Evolutionary conservation across 352 stramenopile genomes (phyloP).

Genomic region (Aphanomyces astaci): DNA sequence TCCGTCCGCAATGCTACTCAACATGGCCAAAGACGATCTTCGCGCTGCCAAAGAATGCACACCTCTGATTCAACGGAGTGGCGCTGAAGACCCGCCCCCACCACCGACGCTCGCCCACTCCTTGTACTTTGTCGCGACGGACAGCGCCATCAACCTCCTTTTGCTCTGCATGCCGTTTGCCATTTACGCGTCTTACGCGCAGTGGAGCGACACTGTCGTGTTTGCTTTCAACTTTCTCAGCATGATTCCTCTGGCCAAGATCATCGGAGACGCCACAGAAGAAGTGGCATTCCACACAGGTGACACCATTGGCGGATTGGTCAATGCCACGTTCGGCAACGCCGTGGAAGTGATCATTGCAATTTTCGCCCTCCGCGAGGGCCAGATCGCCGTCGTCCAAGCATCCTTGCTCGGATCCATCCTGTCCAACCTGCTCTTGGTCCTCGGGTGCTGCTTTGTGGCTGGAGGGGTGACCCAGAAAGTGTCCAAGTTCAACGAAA

Average conservation of each 20-base stretch:
- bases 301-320: slow-evolving; percentile 93
- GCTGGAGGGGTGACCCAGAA: slow-evolving; percentile 75
- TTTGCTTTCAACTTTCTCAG: slow-evolving; percentile 96
- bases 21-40: slow-evolving; percentile 21
- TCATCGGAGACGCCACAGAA: slow-evolving; percentile 96
- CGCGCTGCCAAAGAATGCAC: slow-evolving; percentile 8
- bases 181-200: slow-evolving; percentile 49
- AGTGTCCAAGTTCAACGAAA: slow-evolving; percentile 90
- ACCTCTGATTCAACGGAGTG: not conserved
- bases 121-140: slow-evolving; percentile 32
- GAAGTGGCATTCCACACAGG: slow-evolving; percentile 94
- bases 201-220: slow-evolving; percentile 68
- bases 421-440: slow-evolving; percentile 96
- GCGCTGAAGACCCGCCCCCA: not conserved
- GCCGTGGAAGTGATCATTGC: slow-evolving; percentile 95
- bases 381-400: slow-evolving; percentile 94
- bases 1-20: too few species aligned
- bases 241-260: slow-evolving; percentile 92
- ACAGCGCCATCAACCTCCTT: slow-evolving; percentile 61
- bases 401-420: slow-evolving; percentile 95
- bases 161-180: slow-evolving; percentile 52
- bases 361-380: slow-evolving; percentile 88
- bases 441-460: slow-evolving; percentile 95
- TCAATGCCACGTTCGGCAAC: slow-evolving; percentile 98
- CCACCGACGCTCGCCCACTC: not conserved